Conservation (phyloP, 139 green algal genomes). For the Chlamydomonas sp. region DNA sequence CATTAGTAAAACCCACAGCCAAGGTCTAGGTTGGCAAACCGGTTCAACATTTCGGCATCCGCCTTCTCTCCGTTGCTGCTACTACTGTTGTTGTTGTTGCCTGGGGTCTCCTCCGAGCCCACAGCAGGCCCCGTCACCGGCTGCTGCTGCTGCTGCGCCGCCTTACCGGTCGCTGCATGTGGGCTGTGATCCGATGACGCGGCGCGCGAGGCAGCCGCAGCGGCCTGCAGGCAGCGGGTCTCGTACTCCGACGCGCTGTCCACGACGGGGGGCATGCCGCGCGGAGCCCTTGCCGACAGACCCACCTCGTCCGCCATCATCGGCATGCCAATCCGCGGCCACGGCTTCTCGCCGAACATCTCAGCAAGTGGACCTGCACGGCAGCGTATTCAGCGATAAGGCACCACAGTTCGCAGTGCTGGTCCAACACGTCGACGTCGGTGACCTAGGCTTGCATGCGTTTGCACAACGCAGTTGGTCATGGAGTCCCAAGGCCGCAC, state of each 20-base stretch:
- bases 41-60: conserved; percentile 24
- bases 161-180: not conserved
- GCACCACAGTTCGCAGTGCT: too few species aligned
- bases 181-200: not conserved
- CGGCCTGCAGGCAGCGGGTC: not conserved
- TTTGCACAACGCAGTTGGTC: too few species aligned
- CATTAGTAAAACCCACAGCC: conserved; percentile 46
- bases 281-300: not conserved
- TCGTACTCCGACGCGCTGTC: conserved; percentile 39
- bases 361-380: conserved; percentile 3
- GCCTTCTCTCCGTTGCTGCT: not conserved
- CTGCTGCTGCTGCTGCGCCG: not conserved
- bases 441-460: too few species aligned
- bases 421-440: too few species aligned
- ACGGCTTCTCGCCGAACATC: conserved; percentile 19
- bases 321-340: not conserved
- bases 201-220: not conserved
- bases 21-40: conserved; percentile 45
- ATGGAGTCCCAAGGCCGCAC: too few species aligned
- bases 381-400: too few species aligned
- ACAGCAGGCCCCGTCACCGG: not conserved
- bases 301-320: conserved; percentile 32
- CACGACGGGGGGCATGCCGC: not conserved
- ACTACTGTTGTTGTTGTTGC: too few species aligned
- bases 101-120: too few species aligned